Conservation (phyloP, 495 filamentous ascomycete species). For the Pseudoneurospora amorphoporcata region DNA sequence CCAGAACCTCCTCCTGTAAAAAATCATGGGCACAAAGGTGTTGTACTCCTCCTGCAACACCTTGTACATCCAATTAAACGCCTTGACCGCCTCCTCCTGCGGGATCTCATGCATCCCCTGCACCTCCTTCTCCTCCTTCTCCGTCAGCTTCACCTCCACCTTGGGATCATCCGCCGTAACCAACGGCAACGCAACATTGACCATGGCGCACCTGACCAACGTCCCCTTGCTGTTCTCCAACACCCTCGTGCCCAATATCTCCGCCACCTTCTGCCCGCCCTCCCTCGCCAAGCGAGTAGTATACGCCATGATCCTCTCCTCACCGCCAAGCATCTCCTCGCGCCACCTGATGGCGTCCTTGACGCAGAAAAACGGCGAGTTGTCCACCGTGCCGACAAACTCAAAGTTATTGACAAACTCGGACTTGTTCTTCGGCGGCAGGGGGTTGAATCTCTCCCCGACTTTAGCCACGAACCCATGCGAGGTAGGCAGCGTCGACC, state of each 20-base stretch:
- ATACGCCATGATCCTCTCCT: slow-evolving; percentile 55
- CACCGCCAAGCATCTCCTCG: slow-evolving; percentile 59
- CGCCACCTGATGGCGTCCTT: slow-evolving; percentile 62
- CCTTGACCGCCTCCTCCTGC: slow-evolving; percentile 21
- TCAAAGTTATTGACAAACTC: slow-evolving; percentile 63
- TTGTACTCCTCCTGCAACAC: slow-evolving; percentile 48
- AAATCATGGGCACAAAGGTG: slow-evolving; percentile 58
- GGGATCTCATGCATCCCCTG: slow-evolving; percentile 23
- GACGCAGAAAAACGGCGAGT: slow-evolving; percentile 58
- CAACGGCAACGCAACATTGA: slow-evolving; percentile 68
- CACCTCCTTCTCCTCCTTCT: slow-evolving; percentile 9
- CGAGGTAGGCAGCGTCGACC: slow-evolving; percentile 66
- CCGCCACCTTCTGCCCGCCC: slow-evolving; percentile 48
- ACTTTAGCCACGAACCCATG: slow-evolving; percentile 41
- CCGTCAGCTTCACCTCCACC: slow-evolving; percentile 7
- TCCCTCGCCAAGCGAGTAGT: slow-evolving; percentile 43
- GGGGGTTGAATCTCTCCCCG: slow-evolving; percentile 32
- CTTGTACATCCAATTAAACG: slow-evolving; percentile 48
- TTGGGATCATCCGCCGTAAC: slow-evolving; percentile 1
- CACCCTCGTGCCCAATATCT: slow-evolving; percentile 58
- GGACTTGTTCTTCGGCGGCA: slow-evolving; percentile 36
- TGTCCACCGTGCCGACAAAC: slow-evolving; percentile 68
- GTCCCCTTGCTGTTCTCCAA: slow-evolving; percentile 46
- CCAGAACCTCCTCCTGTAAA: slow-evolving; percentile 54
- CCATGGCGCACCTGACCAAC: slow-evolving; percentile 42